Evolutionary conservation across 495 filamentous ascomycete genomes (phyloP), one percentile per base, ranked within the genome.

Genomic region (Talaromyces liani): DNA sequence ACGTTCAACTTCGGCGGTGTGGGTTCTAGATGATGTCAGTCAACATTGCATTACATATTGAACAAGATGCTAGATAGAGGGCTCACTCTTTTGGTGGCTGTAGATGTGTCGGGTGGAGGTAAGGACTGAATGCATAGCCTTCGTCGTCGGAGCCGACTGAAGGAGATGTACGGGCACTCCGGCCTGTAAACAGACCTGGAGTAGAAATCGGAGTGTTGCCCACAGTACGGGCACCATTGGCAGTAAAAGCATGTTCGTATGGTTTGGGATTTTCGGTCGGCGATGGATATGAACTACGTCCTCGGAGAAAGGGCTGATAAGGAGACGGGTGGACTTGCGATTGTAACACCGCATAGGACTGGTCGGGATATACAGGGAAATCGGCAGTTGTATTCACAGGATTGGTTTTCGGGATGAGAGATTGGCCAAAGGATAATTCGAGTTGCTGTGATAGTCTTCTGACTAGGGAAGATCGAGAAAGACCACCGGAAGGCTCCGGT

Each of bases 1-100:
- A 54, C 91, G 84, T 69, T 98, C 95, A 63, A 96, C 87, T 70
- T 93, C 90, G 9, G 90, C 92, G 41, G 90, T 88, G 71, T 96
- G 90, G 14, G 93, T 97, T 73, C 86, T 88, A 65, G 14, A 60
- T 24, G 12, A 63, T 22, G 63, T 60, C 27, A 55, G 63, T 60
- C 12, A 20, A 22, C 12, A 20, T 61, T 22, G 6, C 8, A 9
- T 9, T 12, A 20, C 45, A 49, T 18, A 49, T 20, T 49, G 16
- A 31, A 8, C 8, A 20, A 3, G n/a, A 53, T 10, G 25, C 25
- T 25, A 75, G 9, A 36, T 9, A 3, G 36, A 16, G 36, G 5
- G 36, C 79, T 78, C 71, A 82, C 81, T 87, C 84, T 73, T 83
- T 87, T 36, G 84, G 79, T 67, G 86, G 80, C 74, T 88, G 81